Evolutionary conservation across 1,284 basidiomycete genomes (phyloP), one percentile per base, ranked within the genome.

Genomic region (Trametes versicolor): DNA sequence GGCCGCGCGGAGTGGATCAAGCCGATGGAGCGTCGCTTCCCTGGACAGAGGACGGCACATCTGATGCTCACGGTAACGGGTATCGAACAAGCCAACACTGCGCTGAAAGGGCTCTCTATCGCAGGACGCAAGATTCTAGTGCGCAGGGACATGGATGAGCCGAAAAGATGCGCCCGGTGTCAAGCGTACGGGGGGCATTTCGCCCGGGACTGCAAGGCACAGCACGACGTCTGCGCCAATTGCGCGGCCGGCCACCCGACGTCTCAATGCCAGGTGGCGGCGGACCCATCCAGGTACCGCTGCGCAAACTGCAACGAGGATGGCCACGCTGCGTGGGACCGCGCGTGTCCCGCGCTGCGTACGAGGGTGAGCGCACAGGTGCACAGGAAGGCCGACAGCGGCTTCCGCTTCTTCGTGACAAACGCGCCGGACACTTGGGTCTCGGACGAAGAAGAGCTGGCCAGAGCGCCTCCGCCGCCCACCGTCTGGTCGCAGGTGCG

Each of bases 251-350:
- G 2, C 4, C 50, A 52, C 45, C n/a, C 45, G 5, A 50, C 48
- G 2, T 4, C 55, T n/a, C 41, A 45, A 13, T 32, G 41, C 17
- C 15, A 29, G 17, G 41, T 29, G 25, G 48, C 48, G 17, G 48
- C 12, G 23, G 48, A 50, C 17, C 41, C 41, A 5, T 17, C 13
- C 34, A 36, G 34, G 34, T 36, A 36, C 34, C n/a, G n/a, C n/a
- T 47, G 45, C 12, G 45, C 45, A 8, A 47, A 47, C 64, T 73
- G 72, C 51, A 29, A 39, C 1, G 23, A 8, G 7, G 25, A 56
- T 10, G 60, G 60, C 0, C 70, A 72, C 39, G 51, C 67, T 0
- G 67, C 69, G 3, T 70, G 66, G 64, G 62, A 64, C 58, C 27
- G 61, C 10, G 45, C 8, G 29, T 72, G 70, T 49, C 67, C 71